Base-by-base conservation (phyloP, 306 rosid genomes). In the Pyrus pyrifolia region DNA sequence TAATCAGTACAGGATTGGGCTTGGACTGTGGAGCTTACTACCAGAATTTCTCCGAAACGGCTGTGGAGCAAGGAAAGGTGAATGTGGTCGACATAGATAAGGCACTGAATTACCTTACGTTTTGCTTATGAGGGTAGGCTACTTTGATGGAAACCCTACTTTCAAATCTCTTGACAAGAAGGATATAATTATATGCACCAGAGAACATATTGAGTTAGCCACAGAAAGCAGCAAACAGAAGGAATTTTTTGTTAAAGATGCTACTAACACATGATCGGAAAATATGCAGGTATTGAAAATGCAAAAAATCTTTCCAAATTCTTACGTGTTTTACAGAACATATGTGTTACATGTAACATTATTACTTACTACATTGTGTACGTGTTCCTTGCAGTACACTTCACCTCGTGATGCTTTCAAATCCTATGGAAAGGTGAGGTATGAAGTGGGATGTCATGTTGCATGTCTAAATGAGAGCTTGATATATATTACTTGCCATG, bases 181-280 rank as follows among this genome's bases (percentile, higher is more conserved):
- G 14, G 42, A 73, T 44, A 49, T 42, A 40, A 33, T 33, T 45
- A 46, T 79, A 9, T 73, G 83, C 60, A 12, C 53, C 4, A n/a
- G 29, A 19, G 70, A 73, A 66, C 74, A 79, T 46, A 57, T 55
- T 4, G 78, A 79, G 17, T 45, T 73, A 27, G 73, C 83, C 42
- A 35, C 40, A 38, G 74, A 79, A 79, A 67, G 83, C 83, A 55
- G 83, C 79, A 8, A 79, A 79, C 60, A 67, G 70, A 79, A 79
- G 74, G 27, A 25, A 25, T 25, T 25, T 25, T 25, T 25, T 25
- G 27, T 25, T 25, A 6, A 79, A 73, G 31, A 66, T 66, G 83
- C 76, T 40, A 9, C 11, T 42, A 42, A 1, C 69, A 61, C 11
- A 83, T 72, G 81, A 31, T 81, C 13, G 65, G 79, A 66, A 79